Base-by-base conservation (phyloP, 805 yeast genomes). In the Tetrapisispora pingtungensis region DNA sequence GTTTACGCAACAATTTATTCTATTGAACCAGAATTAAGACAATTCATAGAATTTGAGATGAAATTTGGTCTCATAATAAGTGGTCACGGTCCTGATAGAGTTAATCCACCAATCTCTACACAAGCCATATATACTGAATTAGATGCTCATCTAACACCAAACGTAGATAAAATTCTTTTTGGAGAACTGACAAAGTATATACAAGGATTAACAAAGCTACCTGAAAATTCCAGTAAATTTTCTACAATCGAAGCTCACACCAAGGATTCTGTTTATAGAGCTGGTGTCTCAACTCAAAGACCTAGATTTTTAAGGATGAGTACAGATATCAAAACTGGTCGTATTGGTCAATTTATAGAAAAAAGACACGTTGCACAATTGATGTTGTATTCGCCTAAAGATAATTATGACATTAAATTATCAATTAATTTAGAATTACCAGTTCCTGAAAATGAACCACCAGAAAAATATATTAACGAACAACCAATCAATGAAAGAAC, bases 361-460 rank as follows among this genome's bases (percentile, higher is more conserved):
- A 88, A 88, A 57, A 74, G 77, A 52, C 71, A 90, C 44, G 66
- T 87, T n/a, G 75, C 86, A 2, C 87, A 83, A 57, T 62, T 89
- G 45, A 73, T 77, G 54, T 69, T 88, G 18, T 80, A 76, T 55
- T 74, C 82, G 44, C 96, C 96, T 4, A 81, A 84, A 50, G 77
- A 84, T 28, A 71, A 79, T 62, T 81, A 80, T 58, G 97, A 88
- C 64, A 69, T 81, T 52, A 73, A 95, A 53, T 67, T 88, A 32
- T 80, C 94, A 6, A 65, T 89, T 50, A 77, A 86, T 33, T 63
- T 84, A 26, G 97, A 88, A 75, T 60, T 80, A 47, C 96, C 96
- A 0, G 64, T 64, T 12, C 58, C 67, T 5, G 74, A 76, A 20
- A 72, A 75, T 30, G 78, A 65, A 64, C 77, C 58, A 62, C 80